These are phyloP conservation scores for Mycena epipterygia DNA, from an alignment of 768 basidiomycete genomes.

Conservation along the genomic window DNA sequence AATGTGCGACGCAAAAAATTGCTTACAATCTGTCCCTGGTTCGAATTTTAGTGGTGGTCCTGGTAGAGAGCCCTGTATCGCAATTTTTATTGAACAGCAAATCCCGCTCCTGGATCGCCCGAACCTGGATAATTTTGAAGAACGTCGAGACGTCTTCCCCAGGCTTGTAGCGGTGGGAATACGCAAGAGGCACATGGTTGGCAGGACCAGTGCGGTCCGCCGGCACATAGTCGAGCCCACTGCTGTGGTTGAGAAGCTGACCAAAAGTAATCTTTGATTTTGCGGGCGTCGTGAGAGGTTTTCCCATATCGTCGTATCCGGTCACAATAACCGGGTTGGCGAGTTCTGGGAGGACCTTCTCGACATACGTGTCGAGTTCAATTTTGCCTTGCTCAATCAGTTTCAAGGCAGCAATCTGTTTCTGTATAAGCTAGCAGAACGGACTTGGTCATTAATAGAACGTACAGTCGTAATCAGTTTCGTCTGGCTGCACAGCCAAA, in stretches of 20 bases:
- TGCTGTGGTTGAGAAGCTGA: conserved; percentile 49
- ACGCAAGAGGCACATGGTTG: conserved; percentile 1
- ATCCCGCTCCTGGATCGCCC: background rate
- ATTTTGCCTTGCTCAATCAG: conserved; percentile 47
- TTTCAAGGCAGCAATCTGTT: conserved; percentile 46
- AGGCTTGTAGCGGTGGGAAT: conserved; percentile 10
- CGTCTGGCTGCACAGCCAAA: conserved; percentile 7
- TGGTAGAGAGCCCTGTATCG: conserved; percentile 39
- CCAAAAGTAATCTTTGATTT: conserved; percentile 38
- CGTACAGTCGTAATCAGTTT: background rate
- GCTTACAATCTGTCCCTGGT: conserved; percentile 46
- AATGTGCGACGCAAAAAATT: background rate
- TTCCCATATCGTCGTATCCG: conserved; percentile 20
- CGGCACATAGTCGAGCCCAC: conserved; percentile 44
- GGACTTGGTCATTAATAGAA: background rate
- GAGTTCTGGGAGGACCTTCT: conserved; percentile 44
- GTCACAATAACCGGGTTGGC: conserved; percentile 42
- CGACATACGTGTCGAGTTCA: conserved; percentile 40
- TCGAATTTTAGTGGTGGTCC: conserved; percentile 43
- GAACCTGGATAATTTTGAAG: background rate
- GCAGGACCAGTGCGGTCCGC: conserved; percentile 10
- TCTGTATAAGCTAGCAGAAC: background rate
- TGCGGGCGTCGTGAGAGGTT: conserved; percentile 37
- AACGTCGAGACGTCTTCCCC: conserved; percentile 6
- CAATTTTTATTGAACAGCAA: background rate